Evolutionary conservation across 1,284 basidiomycete genomes (phyloP).

Genomic region (Cryptococcus sp.): DNA sequence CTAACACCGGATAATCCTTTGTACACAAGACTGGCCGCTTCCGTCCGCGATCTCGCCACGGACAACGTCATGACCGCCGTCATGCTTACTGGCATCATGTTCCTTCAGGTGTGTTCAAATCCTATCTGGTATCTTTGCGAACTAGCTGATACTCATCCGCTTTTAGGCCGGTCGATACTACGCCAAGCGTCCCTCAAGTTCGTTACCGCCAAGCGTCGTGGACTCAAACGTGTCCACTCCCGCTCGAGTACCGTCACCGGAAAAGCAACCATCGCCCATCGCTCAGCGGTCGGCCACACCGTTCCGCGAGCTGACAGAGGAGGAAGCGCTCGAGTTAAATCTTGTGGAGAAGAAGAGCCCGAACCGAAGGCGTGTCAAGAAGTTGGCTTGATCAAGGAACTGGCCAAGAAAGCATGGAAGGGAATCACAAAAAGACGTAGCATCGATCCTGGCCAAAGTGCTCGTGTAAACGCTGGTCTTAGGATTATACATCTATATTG

Average conservation of each 20-base stretch:
- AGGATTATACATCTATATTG: constrained; percentile 1
- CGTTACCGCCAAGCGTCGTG: constrained; percentile 17
- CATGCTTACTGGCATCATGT: constrained; percentile 51
- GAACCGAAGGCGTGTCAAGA: constrained; percentile 4
- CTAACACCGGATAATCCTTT: constrained; percentile 32
- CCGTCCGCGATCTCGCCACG: constrained; percentile 46
- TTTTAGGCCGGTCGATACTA: constrained; percentile 46
- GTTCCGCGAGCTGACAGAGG: constrained; percentile 46
- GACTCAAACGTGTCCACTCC: constrained; percentile 11
- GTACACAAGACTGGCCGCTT: constrained; percentile 36
- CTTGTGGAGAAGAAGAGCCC: neutral
- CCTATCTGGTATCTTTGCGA: neutral
- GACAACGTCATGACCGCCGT: constrained; percentile 51
- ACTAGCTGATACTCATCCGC: neutral
- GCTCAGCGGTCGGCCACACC: constrained; percentile 37
- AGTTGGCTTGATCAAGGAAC: neutral
- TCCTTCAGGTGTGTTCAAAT: constrained; percentile 42
- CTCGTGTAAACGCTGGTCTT: constrained; percentile 1
- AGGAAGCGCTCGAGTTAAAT: constrained; percentile 39
- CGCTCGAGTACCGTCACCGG: constrained; percentile 7
- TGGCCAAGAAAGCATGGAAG: no score
- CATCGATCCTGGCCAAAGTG: no score
- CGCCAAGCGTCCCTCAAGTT: constrained; percentile 24
- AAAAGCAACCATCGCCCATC: constrained; percentile 8
- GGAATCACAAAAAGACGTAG: no score